Evolutionary conservation across 1,284 basidiomycete genomes (phyloP), one percentile per base, ranked within the genome.

Genomic region (Pseudozyma tsukubaensis): DNA sequence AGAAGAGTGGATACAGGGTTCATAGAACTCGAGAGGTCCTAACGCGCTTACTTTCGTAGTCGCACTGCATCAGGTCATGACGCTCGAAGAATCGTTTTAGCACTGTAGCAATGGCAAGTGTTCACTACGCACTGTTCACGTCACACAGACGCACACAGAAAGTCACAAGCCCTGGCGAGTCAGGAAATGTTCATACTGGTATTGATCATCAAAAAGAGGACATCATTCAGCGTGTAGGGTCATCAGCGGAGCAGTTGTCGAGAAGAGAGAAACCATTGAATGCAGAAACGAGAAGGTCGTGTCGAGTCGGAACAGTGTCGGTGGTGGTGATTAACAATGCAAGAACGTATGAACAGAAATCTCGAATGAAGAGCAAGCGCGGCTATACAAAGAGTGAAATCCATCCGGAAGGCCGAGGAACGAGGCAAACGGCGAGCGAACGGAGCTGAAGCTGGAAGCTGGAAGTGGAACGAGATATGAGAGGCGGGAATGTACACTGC

Each of bases 401-500:
- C 19, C 43, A 18, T 44, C 14, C 43, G 19, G 43, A 5, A 5
- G 19, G 19, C 4, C 14, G 10, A 18, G 43, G 19, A 11, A 44
- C 16, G 19, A 18, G 19, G 21, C 11, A 44, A 18, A 45, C n/a
- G 36, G 11, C 29, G 36, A 32, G 14, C 16, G n/a, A 21, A 43
- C 19, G 42, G 29, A 34, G 6, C 12, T 32, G 13, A 36, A 34
- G 6, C 12, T 32, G 13, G n/a, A 36, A 34, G 6, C 12, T 32
- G 13, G n/a, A 52, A 32, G 24, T 16, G 24, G 35, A 36, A 51
- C 29, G 40, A 40, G 37, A 55, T 60, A 69, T 69, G 56, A 69
- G 66, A 69, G 66, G 60, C 66, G 60, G 21, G 32, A 14, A 39
- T 19, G 32, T 18, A 37, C 4, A 62, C 59, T 52, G 66, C 66